Percentiles rank a stretch among this genome's conserved stretches.
Conservation (phyloP, 2,329 filamentous ascomycete species). For the Pseudogymnoascus sp. region DNA sequence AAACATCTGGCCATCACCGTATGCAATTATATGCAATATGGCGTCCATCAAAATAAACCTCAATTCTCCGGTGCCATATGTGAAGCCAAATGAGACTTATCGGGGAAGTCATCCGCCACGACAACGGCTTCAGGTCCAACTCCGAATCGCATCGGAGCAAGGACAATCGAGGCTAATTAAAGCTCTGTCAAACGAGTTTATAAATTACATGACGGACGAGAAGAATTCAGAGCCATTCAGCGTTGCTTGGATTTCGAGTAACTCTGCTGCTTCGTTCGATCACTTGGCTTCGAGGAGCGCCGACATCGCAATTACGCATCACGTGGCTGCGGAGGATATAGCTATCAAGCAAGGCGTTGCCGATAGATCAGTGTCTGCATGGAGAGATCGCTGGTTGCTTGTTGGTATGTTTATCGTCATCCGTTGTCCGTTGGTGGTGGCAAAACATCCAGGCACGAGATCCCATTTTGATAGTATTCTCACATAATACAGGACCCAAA, state of each 20-base stretch:
- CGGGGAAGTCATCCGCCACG: background rate
- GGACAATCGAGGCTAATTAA: conserved; percentile 28
- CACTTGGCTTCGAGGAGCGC: conserved; percentile 32
- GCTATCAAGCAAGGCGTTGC: conserved; percentile 34
- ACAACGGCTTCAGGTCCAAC: conserved; percentile 9
- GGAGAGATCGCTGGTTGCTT: conserved; percentile 39
- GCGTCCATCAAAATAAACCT: conserved; percentile 4
- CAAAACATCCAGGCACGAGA: background rate
- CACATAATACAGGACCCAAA: conserved; percentile 15
- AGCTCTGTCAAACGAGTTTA: conserved; percentile 32
- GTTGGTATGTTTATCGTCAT: conserved; percentile 27
- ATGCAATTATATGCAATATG: conserved; percentile 1
- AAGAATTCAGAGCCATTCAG: conserved; percentile 29
- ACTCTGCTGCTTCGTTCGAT: conserved; percentile 38
- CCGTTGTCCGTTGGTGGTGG: background rate
- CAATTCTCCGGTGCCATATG: background rate
- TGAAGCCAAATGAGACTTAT: conserved; percentile 3
- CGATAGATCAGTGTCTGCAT: conserved; percentile 33
- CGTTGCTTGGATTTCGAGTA: conserved; percentile 38
- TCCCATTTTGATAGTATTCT: background rate
- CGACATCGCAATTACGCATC: conserved; percentile 40
- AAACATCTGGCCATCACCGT: background rate
- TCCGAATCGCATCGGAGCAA: conserved; percentile 29
- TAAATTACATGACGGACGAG: conserved; percentile 24
- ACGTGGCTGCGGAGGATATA: conserved; percentile 33